phyloP scores from a whole-genome alignment of 768 basidiomycete genomes.

The Trametes cubensis region DNA sequence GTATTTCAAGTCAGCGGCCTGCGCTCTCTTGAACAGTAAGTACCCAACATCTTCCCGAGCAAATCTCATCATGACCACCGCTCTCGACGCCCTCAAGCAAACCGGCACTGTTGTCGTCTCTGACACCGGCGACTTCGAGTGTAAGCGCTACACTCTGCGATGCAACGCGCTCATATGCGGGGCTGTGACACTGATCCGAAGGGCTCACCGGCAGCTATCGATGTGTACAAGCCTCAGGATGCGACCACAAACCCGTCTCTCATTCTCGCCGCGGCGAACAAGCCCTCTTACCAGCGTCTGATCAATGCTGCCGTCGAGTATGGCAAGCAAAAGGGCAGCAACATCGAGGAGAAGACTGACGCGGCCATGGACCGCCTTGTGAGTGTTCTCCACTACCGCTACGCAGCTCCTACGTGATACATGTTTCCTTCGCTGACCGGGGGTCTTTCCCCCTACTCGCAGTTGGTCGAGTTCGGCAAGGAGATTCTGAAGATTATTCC shows the following conservation, averaged over 20 bases:
- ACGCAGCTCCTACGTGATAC: background rate
- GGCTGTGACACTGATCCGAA: conserved; percentile 14
- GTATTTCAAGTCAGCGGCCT: conserved; percentile 1
- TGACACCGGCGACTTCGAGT: conserved; percentile 96
- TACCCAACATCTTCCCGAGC: conserved; percentile 18
- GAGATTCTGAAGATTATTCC: conserved; percentile 95
- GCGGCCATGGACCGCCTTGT: conserved; percentile 90
- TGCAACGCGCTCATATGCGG: conserved; percentile 16
- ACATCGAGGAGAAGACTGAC: conserved; percentile 73
- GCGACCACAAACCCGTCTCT: conserved; percentile 98
- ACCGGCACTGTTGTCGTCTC: conserved; percentile 96
- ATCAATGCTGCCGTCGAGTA: conserved; percentile 74
- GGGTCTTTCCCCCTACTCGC: conserved; percentile 17
- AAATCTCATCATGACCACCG: conserved; percentile 62
- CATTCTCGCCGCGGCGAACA: conserved; percentile 91
- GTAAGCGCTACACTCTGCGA: conserved; percentile 48
- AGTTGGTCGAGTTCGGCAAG: conserved; percentile 98
- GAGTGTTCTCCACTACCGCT: conserved; percentile 34
- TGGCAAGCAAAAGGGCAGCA: conserved; percentile 81
- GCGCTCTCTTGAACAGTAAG: conserved; percentile 7
- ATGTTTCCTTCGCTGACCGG: conserved; percentile 5
- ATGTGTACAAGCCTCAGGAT: conserved; percentile 95
- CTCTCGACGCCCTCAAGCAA: conserved; percentile 83
- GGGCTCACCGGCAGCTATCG: conserved; percentile 71
- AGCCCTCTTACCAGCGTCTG: conserved; percentile 77